Percentiles rank a stretch among this genome's conserved stretches.
These are phyloP conservation scores for Akanthomyces lecanii DNA, from an alignment of 2,329 filamentous ascomycete genomes.

Conservation along the genomic window DNA sequence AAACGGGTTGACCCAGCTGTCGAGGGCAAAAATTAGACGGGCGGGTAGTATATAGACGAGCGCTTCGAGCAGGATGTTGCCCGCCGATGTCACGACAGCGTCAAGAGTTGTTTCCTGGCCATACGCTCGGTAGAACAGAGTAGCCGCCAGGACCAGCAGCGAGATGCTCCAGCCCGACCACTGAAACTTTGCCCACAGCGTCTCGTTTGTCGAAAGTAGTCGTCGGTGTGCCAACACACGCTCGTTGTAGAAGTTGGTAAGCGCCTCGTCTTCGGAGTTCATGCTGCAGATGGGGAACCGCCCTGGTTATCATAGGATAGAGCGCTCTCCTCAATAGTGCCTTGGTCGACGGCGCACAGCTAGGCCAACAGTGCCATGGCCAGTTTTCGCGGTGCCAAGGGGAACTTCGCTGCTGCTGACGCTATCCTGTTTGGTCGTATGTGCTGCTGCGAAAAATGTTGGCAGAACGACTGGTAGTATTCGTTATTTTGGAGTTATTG, in stretches of 20 bases:
- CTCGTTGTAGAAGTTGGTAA: constrained; percentile 34
- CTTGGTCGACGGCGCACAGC: constrained; percentile 5
- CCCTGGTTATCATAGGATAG: not conserved
- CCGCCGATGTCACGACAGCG: constrained; percentile 25
- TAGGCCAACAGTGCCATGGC: constrained; percentile 9
- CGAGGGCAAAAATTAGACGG: constrained; percentile 52
- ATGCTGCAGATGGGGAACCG: constrained; percentile 27
- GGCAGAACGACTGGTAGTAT: too few species aligned
- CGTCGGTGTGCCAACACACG: constrained; percentile 32
- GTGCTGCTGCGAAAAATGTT: not conserved
- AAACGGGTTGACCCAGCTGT: constrained; percentile 49
- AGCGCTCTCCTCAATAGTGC: constrained; percentile 1
- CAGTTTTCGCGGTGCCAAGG: not conserved
- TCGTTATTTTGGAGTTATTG: not conserved
- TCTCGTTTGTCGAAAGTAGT: constrained; percentile 25
- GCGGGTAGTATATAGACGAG: constrained; percentile 55
- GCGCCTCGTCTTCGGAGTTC: constrained; percentile 31
- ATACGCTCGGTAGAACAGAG: constrained; percentile 33
- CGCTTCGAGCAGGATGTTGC: constrained; percentile 55
- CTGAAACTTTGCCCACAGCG: constrained; percentile 30
- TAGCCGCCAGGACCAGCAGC: constrained; percentile 29
- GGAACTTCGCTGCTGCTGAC: not conserved
- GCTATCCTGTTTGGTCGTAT: not conserved
- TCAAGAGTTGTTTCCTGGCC: constrained; percentile 30
- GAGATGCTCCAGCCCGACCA: constrained; percentile 35